Evolutionary conservation across 2,329 filamentous ascomycete genomes (phyloP).

Genomic region (Sordariomycetes sp.): DNA sequence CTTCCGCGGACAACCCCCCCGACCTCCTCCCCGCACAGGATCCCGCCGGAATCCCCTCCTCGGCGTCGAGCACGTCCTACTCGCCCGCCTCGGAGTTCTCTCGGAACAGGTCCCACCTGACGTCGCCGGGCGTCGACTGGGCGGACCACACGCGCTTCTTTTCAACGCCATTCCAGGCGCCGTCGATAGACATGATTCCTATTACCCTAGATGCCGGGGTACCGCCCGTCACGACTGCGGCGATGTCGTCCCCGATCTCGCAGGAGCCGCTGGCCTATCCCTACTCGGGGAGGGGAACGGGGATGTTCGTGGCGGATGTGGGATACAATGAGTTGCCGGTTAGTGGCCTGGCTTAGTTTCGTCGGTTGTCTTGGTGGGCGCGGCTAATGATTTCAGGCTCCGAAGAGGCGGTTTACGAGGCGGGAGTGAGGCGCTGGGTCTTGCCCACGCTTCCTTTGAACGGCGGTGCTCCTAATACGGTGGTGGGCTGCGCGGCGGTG

Average conservation of each 20-base stretch:
- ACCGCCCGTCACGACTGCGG: background rate
- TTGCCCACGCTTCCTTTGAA: background rate
- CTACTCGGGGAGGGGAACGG: background rate
- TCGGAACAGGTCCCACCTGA: background rate
- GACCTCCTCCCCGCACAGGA: background rate
- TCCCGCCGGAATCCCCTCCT: conserved; percentile 1
- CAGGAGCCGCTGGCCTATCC: background rate
- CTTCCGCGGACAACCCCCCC: background rate
- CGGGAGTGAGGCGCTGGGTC: background rate
- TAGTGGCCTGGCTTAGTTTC: background rate
- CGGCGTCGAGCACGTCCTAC: conserved; percentile 3
- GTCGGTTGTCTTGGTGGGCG: background rate
- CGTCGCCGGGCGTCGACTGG: conserved; percentile 2
- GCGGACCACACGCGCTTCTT: background rate
- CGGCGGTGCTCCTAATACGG: no score
- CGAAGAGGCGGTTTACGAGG: background rate
- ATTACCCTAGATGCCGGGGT: background rate
- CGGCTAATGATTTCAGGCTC: background rate
- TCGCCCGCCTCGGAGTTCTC: conserved; percentile 1
- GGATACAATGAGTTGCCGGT: background rate
- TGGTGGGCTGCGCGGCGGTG: no score
- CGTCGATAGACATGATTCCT: background rate
- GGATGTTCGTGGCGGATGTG: background rate
- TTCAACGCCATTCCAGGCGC: background rate
- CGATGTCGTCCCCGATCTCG: no score